Evolutionary conservation across 2,329 filamentous ascomycete genomes (phyloP).

Genomic region (Epichloe coenophiala): DNA sequence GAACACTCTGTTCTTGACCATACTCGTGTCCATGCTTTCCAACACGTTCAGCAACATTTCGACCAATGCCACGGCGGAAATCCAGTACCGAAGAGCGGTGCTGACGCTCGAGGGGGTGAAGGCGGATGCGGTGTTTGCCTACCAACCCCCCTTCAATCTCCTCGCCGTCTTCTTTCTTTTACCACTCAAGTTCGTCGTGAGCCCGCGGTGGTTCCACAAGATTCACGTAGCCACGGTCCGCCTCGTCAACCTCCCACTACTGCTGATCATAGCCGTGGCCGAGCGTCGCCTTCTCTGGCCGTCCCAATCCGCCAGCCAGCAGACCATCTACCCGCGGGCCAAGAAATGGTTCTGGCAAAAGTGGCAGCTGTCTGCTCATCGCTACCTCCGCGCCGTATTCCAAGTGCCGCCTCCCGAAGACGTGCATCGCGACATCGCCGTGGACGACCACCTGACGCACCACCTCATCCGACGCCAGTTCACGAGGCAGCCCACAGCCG

Average conservation of each 20-base stretch:
- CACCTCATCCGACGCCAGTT: constrained; percentile 47
- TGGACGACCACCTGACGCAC: constrained; percentile 44
- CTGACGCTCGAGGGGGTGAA: constrained; percentile 74
- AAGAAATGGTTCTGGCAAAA: constrained; percentile 49
- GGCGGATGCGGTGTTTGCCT: constrained; percentile 69
- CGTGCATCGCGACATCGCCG: constrained; percentile 41
- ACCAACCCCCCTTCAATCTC: constrained; percentile 74
- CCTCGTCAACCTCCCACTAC: constrained; percentile 59
- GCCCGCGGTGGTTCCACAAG: constrained; percentile 81
- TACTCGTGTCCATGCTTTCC: constrained; percentile 74
- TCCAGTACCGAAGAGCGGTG: constrained; percentile 69
- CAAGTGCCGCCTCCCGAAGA: constrained; percentile 54
- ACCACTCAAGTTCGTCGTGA: constrained; percentile 64
- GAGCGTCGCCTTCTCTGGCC: constrained; percentile 59
- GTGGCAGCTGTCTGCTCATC: constrained; percentile 55
- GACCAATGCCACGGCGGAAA: constrained; percentile 65
- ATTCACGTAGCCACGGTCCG: constrained; percentile 70
- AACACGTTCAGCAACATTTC: constrained; percentile 74
- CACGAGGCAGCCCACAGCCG: constrained; percentile 29
- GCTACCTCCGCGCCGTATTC: constrained; percentile 61
- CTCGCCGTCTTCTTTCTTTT: constrained; percentile 60
- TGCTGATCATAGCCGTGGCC: constrained; percentile 55
- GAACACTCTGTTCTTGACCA: constrained; percentile 80
- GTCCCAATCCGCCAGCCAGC: constrained; percentile 8
- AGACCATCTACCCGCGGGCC: constrained; percentile 11